Evolutionary conservation across 1,284 basidiomycete genomes (phyloP), one percentile per base, ranked within the genome.

Genomic region (Cutaneotrichosporon cavernicola): DNA sequence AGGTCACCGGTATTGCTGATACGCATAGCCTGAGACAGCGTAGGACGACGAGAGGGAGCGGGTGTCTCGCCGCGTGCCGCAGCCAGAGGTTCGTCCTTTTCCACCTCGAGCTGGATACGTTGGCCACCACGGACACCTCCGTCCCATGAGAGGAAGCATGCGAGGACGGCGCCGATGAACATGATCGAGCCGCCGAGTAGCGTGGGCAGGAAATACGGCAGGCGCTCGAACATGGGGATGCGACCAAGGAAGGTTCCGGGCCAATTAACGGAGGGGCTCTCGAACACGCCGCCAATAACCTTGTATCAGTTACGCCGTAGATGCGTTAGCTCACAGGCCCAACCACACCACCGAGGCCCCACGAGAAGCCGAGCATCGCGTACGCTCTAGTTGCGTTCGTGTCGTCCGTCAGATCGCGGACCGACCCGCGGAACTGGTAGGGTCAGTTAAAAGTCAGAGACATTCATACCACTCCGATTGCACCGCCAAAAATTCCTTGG

Each of bases 401-500:
- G 47, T 78, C 78, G 59, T 80, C 77, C 47, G 96, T 96, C 64
- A 99, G 86, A 66, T 90, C 89, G 26, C 91, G 84, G 51, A 99
- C 89, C 8, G 90, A 91, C 22, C 93, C 92, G 71, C 94, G 73
- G 69, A 79, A 74, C 82, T 82, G 47, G 21, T 13, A 34, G 13
- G 21, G 58, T 38, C 5, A 49, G 34, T 16, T 46, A 31, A 43
- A 38, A 13, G 21, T 18, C 51, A 7, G 30, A 32, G 51, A 18
- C 51, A 32, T 2, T 71, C 76, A 86, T 50, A 92, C 92, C 21
- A 97, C 94, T 34, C 93, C 95, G 40, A 97, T 90, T 16, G 92
- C 91, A 18, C 96, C 96, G 11, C 91, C 94, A 76, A 98, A 99
- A 51, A 98, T 86, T 31, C 96, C 96, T 79, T 99, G 96, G 31